These are phyloP conservation scores for Colletotrichum sp. DNA, from an alignment of 2,329 filamentous ascomycete species.

Conservation along the genomic window DNA sequence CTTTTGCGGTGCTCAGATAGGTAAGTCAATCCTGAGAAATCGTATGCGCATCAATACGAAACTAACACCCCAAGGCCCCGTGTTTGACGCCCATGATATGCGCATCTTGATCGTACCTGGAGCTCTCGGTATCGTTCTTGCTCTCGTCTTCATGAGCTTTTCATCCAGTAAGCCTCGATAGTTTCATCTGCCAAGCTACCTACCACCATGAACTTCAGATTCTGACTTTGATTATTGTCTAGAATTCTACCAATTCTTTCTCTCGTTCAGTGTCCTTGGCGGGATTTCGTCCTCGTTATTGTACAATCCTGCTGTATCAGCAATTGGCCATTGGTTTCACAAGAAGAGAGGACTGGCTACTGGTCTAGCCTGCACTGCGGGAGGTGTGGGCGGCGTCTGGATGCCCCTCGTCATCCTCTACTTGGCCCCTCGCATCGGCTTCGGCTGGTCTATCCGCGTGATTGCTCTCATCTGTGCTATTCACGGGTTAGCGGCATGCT, in stretches of 20 bases:
- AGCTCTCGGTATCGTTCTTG: not conserved
- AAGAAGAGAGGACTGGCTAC: constrained; percentile 69
- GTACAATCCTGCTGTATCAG: constrained; percentile 71
- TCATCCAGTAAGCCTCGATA: not conserved
- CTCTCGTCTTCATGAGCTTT: not conserved
- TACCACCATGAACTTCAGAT: not conserved
- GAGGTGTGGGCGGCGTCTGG: constrained; percentile 61
- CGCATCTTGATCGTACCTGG: not conserved
- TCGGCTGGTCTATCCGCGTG: constrained; percentile 30
- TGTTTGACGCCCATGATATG: not conserved
- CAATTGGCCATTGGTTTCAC: constrained; percentile 73
- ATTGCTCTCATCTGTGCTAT: not conserved
- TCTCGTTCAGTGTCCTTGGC: constrained; percentile 64
- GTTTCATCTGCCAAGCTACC: not conserved
- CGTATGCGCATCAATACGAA: not conserved
- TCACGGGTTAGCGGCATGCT: not conserved
- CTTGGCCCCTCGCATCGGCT: constrained; percentile 30
- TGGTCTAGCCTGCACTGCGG: constrained; percentile 71
- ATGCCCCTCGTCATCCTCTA: constrained; percentile 43
- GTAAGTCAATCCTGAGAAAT: not conserved
- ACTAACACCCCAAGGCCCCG: not conserved
- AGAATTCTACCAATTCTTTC: not conserved
- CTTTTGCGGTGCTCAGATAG: constrained; percentile 74
- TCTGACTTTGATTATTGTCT: not conserved
- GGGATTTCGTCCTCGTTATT: constrained; percentile 70